Percentiles rank a stretch among this genome's conserved stretches.
Conservation (phyloP, 2,329 filamentous ascomycete genomes). For the Aspergillus melleus region DNA sequence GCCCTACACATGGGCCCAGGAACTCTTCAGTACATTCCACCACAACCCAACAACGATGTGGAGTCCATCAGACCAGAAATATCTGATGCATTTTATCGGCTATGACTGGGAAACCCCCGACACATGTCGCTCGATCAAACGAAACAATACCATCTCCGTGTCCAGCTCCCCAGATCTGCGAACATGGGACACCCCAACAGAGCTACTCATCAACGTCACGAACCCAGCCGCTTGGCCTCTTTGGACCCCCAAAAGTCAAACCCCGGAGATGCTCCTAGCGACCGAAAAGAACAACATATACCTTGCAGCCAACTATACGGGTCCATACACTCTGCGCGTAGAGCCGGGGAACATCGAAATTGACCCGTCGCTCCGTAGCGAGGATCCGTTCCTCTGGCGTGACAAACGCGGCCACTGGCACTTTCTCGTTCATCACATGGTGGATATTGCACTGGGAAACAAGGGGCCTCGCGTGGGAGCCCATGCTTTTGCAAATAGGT, state of each 20-base stretch:
- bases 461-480: conserved; percentile 34
- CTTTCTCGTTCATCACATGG: conserved; percentile 36
- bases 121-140: conserved; percentile 14
- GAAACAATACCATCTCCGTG: conserved; percentile 16
- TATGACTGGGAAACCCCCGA: conserved; percentile 28
- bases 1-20: conserved; percentile 45
- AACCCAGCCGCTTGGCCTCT: conserved; percentile 15
- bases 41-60: conserved; percentile 51
- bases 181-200: not conserved
- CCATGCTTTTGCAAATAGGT: conserved; percentile 32
- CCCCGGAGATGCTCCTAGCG: conserved; percentile 5
- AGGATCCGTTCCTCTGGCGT: conserved; percentile 39
- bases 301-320: conserved; percentile 9
- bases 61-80: conserved; percentile 46
- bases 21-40: conserved; percentile 44
- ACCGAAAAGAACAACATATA: conserved; percentile 18
- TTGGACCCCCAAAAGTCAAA: conserved; percentile 2
- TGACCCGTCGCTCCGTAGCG: conserved; percentile 20
- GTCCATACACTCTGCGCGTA: conserved; percentile 12
- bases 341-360: conserved; percentile 7
- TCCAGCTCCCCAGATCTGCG: conserved; percentile 4
- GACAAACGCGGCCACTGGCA: conserved; percentile 40
- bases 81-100: conserved; percentile 50
- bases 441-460: conserved; percentile 26
- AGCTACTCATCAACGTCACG: conserved; percentile 1